Conservation (phyloP, 768 basidiomycete species). For the Xanthoconium purpureum region DNA sequence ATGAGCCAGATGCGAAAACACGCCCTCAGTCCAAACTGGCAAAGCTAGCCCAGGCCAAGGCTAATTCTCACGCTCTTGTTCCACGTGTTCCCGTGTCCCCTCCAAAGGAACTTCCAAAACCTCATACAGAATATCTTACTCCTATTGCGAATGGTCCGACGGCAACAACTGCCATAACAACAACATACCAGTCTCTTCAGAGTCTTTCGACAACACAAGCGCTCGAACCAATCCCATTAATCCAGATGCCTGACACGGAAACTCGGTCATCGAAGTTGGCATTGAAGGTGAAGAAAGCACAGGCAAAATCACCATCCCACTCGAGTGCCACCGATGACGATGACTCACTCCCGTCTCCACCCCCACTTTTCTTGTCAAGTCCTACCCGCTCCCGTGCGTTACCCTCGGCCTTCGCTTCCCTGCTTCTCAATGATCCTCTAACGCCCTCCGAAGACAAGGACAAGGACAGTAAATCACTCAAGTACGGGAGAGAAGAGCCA, state of each 20-base stretch:
- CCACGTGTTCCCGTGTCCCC: conserved; percentile 30
- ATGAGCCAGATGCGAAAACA: conserved; percentile 20
- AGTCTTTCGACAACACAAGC: conserved; percentile 45
- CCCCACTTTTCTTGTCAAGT: conserved; percentile 59
- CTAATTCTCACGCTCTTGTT: conserved; percentile 17
- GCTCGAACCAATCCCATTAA: conserved; percentile 18
- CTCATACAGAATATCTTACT: conserved; percentile 67
- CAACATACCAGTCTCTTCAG: conserved; percentile 70
- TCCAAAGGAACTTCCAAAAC: conserved; percentile 38
- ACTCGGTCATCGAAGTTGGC: conserved; percentile 70
- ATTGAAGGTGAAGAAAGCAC: conserved; percentile 63
- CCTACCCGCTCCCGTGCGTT: conserved; percentile 60
- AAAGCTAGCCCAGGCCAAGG: conserved; percentile 64
- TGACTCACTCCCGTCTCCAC: conserved; percentile 32
- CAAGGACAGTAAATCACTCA: conserved; percentile 29
- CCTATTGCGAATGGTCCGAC: conserved; percentile 81
- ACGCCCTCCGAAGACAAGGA: conserved; percentile 37
- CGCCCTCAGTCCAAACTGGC: conserved; percentile 70
- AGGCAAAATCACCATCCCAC: conserved; percentile 40
- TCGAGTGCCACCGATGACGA: conserved; percentile 41
- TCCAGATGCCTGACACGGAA: conserved; percentile 33
- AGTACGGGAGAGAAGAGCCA: conserved; percentile 33
- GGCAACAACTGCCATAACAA: conserved; percentile 83
- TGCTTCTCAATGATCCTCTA: conserved; percentile 58
- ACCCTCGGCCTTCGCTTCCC: conserved; percentile 74